These are phyloP conservation scores for Chaetomium cochliodes DNA, from an alignment of 495 filamentous ascomycete species.

Conservation along the genomic window DNA sequence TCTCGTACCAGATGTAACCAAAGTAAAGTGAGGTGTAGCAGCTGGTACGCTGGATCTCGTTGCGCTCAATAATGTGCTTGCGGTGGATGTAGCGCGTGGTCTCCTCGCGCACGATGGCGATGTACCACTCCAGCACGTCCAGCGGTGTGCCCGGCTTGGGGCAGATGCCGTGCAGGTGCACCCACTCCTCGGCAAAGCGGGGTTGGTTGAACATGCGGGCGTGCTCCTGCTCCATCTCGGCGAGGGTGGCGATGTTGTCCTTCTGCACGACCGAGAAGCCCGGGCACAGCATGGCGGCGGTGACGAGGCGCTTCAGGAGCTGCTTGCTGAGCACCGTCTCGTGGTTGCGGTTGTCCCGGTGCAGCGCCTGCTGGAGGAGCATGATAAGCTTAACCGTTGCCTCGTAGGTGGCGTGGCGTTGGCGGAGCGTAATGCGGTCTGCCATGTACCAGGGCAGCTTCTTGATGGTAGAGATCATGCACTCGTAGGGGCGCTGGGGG, in stretches of 20 bases:
- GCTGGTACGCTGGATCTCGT: slow-evolving; percentile 35
- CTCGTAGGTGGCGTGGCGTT: slow-evolving; percentile 60
- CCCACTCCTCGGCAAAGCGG: slow-evolving; percentile 42
- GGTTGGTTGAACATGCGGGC: slow-evolving; percentile 39
- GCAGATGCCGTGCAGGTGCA: slow-evolving; percentile 41
- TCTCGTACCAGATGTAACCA: slow-evolving; percentile 47
- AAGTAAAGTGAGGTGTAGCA: slow-evolving; percentile 39
- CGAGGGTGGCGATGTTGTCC: slow-evolving; percentile 46
- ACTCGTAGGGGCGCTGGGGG: slow-evolving; percentile 72
- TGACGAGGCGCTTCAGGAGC: slow-evolving; percentile 58
- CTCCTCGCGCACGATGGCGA: slow-evolving; percentile 50
- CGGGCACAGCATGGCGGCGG: slow-evolving; percentile 58
- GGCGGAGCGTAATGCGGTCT: slow-evolving; percentile 60
- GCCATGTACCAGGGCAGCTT: slow-evolving; percentile 73
- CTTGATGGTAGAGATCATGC: slow-evolving; percentile 68
- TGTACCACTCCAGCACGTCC: slow-evolving; percentile 55
- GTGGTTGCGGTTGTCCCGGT: slow-evolving; percentile 36
- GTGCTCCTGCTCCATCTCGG: slow-evolving; percentile 25
- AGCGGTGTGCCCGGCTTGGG: slow-evolving; percentile 41
- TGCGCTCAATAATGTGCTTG: slow-evolving; percentile 28
- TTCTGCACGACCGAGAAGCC: slow-evolving; percentile 64
- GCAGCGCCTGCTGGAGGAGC: slow-evolving; percentile 24
- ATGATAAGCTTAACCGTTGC: slow-evolving; percentile 50
- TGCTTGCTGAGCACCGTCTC: slow-evolving; percentile 48
- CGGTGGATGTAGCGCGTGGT: slow-evolving; percentile 33